These are phyloP conservation scores for Cornus suecica DNA, from an alignment of 148 eudicot species.

Conservation along the genomic window DNA sequence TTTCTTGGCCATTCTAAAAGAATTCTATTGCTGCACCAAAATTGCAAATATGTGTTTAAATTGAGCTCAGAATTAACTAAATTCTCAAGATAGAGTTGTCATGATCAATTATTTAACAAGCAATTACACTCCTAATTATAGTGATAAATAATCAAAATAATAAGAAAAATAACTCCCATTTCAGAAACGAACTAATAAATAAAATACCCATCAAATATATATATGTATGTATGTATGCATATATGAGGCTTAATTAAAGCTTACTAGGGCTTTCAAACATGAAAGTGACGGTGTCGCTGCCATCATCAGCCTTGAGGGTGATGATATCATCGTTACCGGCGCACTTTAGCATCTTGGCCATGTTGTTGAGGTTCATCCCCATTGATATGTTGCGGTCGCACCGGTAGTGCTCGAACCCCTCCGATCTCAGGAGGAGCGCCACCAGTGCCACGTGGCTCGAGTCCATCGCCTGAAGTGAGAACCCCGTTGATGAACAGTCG, in stretches of 20 bases:
- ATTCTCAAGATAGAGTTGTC: too few species aligned
- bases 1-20: too few species aligned
- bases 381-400: constrained; percentile 68
- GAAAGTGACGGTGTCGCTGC: constrained; percentile 78
- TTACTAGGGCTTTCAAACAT: constrained; percentile 82
- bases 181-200: not conserved
- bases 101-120: too few species aligned
- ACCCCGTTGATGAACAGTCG: constrained; percentile 72
- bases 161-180: not conserved
- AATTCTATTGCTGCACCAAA: too few species aligned
- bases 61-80: too few species aligned
- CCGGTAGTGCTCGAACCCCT: constrained; percentile 81
- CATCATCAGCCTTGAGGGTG: constrained; percentile 81
- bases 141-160: not conserved
- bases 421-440: constrained; percentile 69
- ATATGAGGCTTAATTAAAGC: not conserved
- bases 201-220: not conserved
- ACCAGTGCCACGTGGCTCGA: constrained; percentile 84
- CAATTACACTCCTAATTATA: too few species aligned
- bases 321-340: constrained; percentile 84
- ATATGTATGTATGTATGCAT: too few species aligned
- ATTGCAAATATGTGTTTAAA: too few species aligned
- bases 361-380: constrained; percentile 74
- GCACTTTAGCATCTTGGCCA: constrained; percentile 79
- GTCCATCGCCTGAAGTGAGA: constrained; percentile 87